phyloP scores from a whole-genome alignment of 805 yeast species.

The Kuraishia cidri region DNA sequence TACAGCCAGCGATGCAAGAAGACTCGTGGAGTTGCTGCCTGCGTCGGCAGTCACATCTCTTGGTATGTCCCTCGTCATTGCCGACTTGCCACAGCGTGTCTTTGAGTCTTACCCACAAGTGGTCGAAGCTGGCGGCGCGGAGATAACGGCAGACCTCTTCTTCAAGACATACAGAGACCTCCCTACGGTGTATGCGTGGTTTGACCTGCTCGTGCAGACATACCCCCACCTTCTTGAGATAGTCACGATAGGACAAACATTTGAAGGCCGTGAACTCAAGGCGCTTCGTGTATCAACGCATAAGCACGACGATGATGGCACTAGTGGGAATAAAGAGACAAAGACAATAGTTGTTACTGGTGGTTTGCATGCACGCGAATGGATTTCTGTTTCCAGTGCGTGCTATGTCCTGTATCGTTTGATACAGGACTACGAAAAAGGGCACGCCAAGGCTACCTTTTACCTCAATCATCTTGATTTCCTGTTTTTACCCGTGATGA shows the following conservation, averaged over 20 bases:
- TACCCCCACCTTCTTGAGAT: constrained; percentile 57
- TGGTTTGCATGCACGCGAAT: constrained; percentile 86
- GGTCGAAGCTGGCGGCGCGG: constrained; percentile 4
- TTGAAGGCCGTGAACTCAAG: constrained; percentile 62
- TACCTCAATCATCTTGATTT: constrained; percentile 58
- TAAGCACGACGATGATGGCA: constrained; percentile 21
- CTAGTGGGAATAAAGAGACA: constrained; percentile 20
- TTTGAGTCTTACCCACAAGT: constrained; percentile 41
- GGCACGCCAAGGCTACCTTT: constrained; percentile 27
- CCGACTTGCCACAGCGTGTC: constrained; percentile 48
- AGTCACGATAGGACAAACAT: constrained; percentile 67
- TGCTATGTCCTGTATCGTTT: constrained; percentile 46
- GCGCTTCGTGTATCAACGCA: constrained; percentile 56
- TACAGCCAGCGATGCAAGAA: background rate
- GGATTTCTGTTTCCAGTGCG: constrained; percentile 71
- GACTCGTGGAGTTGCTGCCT: background rate
- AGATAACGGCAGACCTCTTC: constrained; percentile 38
- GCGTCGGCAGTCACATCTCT: background rate
- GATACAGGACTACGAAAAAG: constrained; percentile 32
- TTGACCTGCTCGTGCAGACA: constrained; percentile 47
- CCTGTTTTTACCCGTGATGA: constrained; percentile 72
- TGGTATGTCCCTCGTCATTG: constrained; percentile 37
- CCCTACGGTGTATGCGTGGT: constrained; percentile 65
- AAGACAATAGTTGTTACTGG: constrained; percentile 71
- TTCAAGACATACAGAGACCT: constrained; percentile 65